Conservation (phyloP, 768 basidiomycete species). For the Coprinopsis marcescibilis region DNA sequence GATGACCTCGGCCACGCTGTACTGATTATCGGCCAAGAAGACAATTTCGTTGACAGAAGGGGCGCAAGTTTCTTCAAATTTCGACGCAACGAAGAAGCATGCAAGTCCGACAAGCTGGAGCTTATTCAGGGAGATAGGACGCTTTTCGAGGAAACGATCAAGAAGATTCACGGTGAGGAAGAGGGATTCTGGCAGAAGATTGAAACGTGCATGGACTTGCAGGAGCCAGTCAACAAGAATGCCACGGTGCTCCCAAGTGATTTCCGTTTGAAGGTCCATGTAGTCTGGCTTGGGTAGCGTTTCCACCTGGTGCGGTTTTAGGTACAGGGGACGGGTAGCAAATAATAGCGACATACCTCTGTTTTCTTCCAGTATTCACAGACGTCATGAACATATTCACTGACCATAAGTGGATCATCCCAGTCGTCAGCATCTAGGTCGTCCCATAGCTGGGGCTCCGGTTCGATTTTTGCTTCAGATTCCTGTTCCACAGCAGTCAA, state of each 20-base stretch:
- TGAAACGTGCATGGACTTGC: constrained; percentile 90
- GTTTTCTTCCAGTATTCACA: constrained; percentile 86
- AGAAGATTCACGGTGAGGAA: constrained; percentile 94
- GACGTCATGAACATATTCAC: constrained; percentile 92
- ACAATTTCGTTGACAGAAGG: constrained; percentile 90
- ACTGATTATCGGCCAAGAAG: constrained; percentile 77
- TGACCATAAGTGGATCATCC: constrained; percentile 95
- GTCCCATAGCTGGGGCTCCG: constrained; percentile 68
- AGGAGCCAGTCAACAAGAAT: constrained; percentile 96
- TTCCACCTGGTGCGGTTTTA: constrained; percentile 39
- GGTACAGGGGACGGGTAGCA: not conserved
- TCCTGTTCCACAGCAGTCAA: constrained; percentile 49
- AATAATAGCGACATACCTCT: constrained; percentile 52
- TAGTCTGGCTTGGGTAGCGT: constrained; percentile 92
- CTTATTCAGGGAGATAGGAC: constrained; percentile 83
- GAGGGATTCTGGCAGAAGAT: constrained; percentile 88
- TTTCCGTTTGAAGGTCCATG: constrained; percentile 90
- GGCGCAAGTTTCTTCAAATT: constrained; percentile 93
- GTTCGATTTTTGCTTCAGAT: constrained; percentile 62
- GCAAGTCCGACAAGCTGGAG: constrained; percentile 95
- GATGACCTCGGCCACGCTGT: constrained; percentile 72
- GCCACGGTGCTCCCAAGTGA: constrained; percentile 95
- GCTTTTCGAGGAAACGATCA: constrained; percentile 72
- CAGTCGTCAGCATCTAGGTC: constrained; percentile 90
- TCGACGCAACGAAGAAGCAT: constrained; percentile 89